Base-by-base conservation (phyloP, 2,329 filamentous ascomycete species). In the Paecilomyces formosus region DNA sequence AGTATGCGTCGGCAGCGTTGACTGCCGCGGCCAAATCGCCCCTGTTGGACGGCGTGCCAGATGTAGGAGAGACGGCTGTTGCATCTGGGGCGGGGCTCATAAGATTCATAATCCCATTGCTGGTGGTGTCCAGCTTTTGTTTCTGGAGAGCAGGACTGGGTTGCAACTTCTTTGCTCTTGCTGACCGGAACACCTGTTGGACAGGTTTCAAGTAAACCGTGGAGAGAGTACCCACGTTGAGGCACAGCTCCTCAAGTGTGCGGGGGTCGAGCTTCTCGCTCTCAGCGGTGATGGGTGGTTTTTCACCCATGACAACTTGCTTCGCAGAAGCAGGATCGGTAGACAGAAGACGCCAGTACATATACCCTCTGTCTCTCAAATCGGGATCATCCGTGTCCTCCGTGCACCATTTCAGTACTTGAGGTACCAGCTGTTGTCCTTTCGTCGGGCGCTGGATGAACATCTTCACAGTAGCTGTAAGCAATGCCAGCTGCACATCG, bases 381-480 rank as follows among this genome's bases (percentile, higher is more conserved):
- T 99, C 94, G 0, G 94, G 94, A 74, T 99, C 97, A 71, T 99
- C 94, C n/a, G 93, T 97, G 73, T 97, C 94, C 73, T 97, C 94
- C 0, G 94, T 99, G 3, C 94, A 95, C 93, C 94, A 97, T 75
- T 97, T 97, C 55, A 99, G 80, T 2, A 97, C 93, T 68, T 92
- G 92, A 0, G 93, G 94, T 0, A 99, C 93, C 6, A 99, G 81
- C 56, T 95, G 87, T 68, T 96, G 92, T 26, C 91, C 94, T 71
- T 96, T 96, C 15, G 92, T 97, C 0, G 94, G 94, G 22, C 94
- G 85, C 71, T 97, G 94, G 64, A 99, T 97, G 76, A 99, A 99
- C 1, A 99, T 82, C 74, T 99, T 99, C 35, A 99, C 94, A 0
- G 94, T 97, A 8, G 94, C 94, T 0, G 94, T 99, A 31, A 99